These are phyloP conservation scores for Aspergillus tanneri DNA, from an alignment of 2,329 filamentous ascomycete genomes.

Conservation along the genomic window DNA sequence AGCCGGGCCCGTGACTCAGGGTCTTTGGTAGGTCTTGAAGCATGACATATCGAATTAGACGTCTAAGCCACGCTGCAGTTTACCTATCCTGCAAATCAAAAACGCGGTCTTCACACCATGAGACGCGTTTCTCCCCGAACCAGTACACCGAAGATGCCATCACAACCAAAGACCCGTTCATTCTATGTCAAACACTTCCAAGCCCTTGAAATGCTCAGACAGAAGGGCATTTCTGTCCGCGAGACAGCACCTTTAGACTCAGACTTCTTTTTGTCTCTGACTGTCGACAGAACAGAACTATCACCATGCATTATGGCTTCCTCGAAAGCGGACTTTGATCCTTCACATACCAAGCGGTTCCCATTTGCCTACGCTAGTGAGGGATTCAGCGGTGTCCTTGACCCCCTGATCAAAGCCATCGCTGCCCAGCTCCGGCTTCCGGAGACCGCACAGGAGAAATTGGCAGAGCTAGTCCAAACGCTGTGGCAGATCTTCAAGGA, in stretches of 20 bases:
- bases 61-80: slow-evolving; percentile 17
- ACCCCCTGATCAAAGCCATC: slow-evolving; percentile 39
- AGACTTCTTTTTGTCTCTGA: slow-evolving; percentile 60
- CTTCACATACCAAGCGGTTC: slow-evolving; percentile 53
- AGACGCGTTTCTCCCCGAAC: slow-evolving; percentile 26
- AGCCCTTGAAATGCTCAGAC: slow-evolving; percentile 56
- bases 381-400: slow-evolving; percentile 45
- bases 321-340: slow-evolving; percentile 48
- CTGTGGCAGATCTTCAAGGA: slow-evolving; percentile 61
- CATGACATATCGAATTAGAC: not conserved
- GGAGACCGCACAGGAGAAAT: slow-evolving; percentile 43
- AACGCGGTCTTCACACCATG: slow-evolving; percentile 55
- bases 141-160: not conserved
- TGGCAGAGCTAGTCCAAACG: slow-evolving; percentile 52
- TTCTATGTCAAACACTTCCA: slow-evolving; percentile 58
- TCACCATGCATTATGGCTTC: slow-evolving; percentile 65
- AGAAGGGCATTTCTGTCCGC: slow-evolving; percentile 49
- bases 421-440: slow-evolving; percentile 56
- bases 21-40: slow-evolving; percentile 21
- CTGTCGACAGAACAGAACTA: slow-evolving; percentile 62
- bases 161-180: slow-evolving; percentile 45
- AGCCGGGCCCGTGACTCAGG: slow-evolving; percentile 32
- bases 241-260: slow-evolving; percentile 37
- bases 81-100: slow-evolving; percentile 32
- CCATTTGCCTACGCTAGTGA: slow-evolving; percentile 61